phyloP scores from a whole-genome alignment of 164 flowering plant genomes.

The Macadamia tetraphylla region DNA sequence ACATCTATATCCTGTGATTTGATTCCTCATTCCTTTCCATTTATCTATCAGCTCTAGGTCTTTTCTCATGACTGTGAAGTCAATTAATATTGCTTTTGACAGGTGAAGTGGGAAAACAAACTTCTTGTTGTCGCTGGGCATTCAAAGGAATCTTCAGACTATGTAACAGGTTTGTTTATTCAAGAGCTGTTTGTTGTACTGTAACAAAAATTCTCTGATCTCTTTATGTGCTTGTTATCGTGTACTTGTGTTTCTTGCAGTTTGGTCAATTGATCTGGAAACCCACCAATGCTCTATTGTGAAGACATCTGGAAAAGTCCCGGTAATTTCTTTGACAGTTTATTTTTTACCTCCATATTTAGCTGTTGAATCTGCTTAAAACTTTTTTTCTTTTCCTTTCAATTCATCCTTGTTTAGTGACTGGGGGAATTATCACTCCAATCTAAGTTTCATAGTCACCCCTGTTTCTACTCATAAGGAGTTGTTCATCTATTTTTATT shows the following conservation, averaged over 20 bases:
- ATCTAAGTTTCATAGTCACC: background rate
- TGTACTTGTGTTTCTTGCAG: conserved; percentile 38
- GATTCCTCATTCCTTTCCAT: background rate
- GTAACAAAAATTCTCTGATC: background rate
- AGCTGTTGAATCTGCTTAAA: background rate
- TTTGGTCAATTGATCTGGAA: conserved; percentile 62
- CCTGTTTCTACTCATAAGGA: background rate
- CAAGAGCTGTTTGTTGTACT: background rate
- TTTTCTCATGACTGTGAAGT: background rate
- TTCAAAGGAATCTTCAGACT: conserved; percentile 42
- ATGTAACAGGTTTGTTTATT: conserved; percentile 44
- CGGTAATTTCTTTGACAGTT: conserved; percentile 41
- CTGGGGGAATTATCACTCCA: background rate
- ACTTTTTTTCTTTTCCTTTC: background rate
- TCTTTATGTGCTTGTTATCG: conserved; percentile 9
- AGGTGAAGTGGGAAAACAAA: conserved; percentile 75
- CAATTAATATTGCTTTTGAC: conserved; percentile 15
- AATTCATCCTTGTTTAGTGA: background rate
- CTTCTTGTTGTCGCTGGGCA: conserved; percentile 71
- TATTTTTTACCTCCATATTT: background rate
- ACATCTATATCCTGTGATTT: background rate
- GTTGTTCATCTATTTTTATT: background rate
- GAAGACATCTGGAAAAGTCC: conserved; percentile 70
- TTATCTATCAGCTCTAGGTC: background rate
- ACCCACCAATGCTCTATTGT: conserved; percentile 46